These are phyloP conservation scores for Euphorbia celastroides DNA, from an alignment of 441 rosid species.

Conservation along the genomic window DNA sequence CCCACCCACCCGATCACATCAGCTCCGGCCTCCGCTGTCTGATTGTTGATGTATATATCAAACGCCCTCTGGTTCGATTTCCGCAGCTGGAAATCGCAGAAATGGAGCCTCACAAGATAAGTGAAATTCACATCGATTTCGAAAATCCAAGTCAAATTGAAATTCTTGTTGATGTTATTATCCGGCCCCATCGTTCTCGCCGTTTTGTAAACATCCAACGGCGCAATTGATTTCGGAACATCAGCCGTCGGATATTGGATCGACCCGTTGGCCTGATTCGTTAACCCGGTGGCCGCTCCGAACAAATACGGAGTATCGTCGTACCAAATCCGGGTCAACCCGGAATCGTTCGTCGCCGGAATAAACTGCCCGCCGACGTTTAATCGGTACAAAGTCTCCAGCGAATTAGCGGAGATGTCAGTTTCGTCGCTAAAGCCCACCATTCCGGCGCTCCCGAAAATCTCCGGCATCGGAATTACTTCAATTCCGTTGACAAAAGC, in stretches of 20 bases:
- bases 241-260: constrained; percentile 27
- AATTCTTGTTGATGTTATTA: constrained; percentile 30
- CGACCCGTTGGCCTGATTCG: constrained; percentile 18
- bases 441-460: constrained; percentile 33
- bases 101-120: constrained; percentile 58
- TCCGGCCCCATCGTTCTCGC: constrained; percentile 54
- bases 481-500: constrained; percentile 73
- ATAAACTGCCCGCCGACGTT: constrained; percentile 67
- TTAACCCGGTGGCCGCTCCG: constrained; percentile 43
- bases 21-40: constrained; percentile 45
- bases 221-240: constrained; percentile 39
- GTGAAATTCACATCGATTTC: constrained; percentile 50
- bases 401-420: constrained; percentile 27
- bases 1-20: constrained; percentile 61
- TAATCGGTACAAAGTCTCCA: constrained; percentile 50
- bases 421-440: constrained; percentile 41
- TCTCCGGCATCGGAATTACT: constrained; percentile 46
- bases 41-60: constrained; percentile 51
- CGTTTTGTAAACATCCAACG: constrained; percentile 46
- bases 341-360: constrained; percentile 43
- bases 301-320: constrained; percentile 53
- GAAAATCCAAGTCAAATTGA: constrained; percentile 64
- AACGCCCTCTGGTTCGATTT: constrained; percentile 54
- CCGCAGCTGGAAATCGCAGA: constrained; percentile 38
- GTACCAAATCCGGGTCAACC: constrained; percentile 55